A percentile compares a stretch with the other conserved stretches of the same genome.
Evolutionary conservation across 2,329 filamentous ascomycete genomes (phyloP).

Genomic region (Sphaerulina vaccinii): DNA sequence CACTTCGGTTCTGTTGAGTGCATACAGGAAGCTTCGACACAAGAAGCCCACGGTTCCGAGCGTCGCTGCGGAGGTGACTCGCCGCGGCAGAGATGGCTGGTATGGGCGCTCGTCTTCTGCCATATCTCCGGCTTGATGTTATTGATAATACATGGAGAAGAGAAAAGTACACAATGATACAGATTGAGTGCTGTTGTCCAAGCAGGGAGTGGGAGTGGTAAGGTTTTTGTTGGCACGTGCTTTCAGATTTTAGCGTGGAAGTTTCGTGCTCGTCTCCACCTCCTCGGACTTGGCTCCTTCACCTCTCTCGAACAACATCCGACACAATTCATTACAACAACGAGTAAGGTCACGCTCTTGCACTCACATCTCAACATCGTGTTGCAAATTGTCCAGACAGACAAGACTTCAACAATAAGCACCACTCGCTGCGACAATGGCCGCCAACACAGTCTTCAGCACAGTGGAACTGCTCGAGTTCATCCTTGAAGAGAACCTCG

Average conservation of each 20-base stretch:
- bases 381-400: too few species aligned
- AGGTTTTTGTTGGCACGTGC: too few species aligned
- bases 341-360: too few species aligned
- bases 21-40: slow-evolving; percentile 72
- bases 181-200: too few species aligned
- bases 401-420: not conserved
- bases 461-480: not conserved
- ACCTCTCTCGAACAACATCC: too few species aligned
- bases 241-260: too few species aligned
- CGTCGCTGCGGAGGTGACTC: slow-evolving; percentile 67
- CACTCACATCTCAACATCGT: too few species aligned
- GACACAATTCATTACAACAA: too few species aligned
- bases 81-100: slow-evolving; percentile 66
- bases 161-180: too few species aligned
- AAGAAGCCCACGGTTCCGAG: slow-evolving; percentile 72
- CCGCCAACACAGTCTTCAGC: not conserved
- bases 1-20: slow-evolving; percentile 71
- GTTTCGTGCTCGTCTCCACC: too few species aligned
- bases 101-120: slow-evolving; percentile 46
- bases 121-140: slow-evolving; percentile 32
- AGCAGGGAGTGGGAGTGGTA: too few species aligned
- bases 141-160: slow-evolving; percentile 1
- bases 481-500: not conserved
- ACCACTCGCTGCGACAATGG: not conserved
- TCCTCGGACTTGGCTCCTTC: too few species aligned